Conservation (phyloP, 78 protist species). For the Bigelowiella natans region DNA sequence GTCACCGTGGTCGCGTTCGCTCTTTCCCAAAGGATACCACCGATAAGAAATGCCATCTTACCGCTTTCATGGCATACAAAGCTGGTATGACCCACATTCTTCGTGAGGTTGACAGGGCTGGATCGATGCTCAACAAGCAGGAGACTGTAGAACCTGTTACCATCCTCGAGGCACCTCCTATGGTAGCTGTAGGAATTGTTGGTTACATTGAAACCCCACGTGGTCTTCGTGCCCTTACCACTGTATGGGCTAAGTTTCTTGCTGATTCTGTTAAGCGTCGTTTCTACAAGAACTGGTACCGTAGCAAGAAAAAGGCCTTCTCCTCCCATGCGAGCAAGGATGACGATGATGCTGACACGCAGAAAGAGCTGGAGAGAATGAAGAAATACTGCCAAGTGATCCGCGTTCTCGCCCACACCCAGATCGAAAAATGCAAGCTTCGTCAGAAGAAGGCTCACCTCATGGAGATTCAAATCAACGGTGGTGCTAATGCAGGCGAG, state of each 20-base stretch:
- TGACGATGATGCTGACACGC: slow-evolving; percentile 35
- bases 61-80: slow-evolving; percentile 97
- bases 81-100: slow-evolving; percentile 99
- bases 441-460: slow-evolving; percentile 98
- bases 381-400: slow-evolving; percentile 84
- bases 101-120: slow-evolving; percentile 89
- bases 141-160: slow-evolving; percentile 99
- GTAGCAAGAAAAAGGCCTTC: slow-evolving; percentile 91
- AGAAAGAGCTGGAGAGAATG: slow-evolving; percentile 68
- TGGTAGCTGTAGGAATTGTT: slow-evolving; percentile 95
- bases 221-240: slow-evolving; percentile 88
- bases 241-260: slow-evolving; percentile 96
- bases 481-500: slow-evolving; percentile 87
- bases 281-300: slow-evolving; percentile 96
- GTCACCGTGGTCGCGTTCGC: slow-evolving; percentile 75
- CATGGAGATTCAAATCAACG: slow-evolving; percentile 99
- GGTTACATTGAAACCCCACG: slow-evolving; percentile 95
- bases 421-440: slow-evolving; percentile 55
- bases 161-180: slow-evolving; percentile 97
- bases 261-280: slow-evolving; percentile 67
- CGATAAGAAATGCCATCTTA: slow-evolving; percentile 85
- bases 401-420: slow-evolving; percentile 98
- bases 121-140: slow-evolving; percentile 90
- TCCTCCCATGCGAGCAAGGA: slow-evolving; percentile 71
- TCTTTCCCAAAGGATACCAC: slow-evolving; percentile 92